Base-by-base conservation (phyloP, 352 stramenopile species). In the Globisporangium perplexum region DNA sequence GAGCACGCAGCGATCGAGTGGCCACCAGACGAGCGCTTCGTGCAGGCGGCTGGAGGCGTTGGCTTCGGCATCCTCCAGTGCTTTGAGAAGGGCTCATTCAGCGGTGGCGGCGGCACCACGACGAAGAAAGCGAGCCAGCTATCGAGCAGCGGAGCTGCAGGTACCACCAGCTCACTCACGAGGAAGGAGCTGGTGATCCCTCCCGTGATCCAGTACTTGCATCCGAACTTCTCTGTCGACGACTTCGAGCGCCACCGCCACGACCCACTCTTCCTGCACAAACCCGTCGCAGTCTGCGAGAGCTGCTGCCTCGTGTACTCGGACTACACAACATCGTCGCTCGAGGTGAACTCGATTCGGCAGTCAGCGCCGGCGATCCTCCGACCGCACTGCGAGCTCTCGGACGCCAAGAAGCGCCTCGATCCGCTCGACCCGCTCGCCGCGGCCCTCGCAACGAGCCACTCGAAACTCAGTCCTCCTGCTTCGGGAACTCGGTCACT, bases 211-310 rank as follows among this genome's bases (percentile, higher is more conserved):
- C 73, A 88, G 49, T 90, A 83, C 24, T 59, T 97, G 6, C 90
- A 98, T 57, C 92, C 91, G 18, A 90, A 74, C 15, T 77, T 98
- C 33, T 66, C 69, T 0, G 63, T 73, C 2, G 72, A 87, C 22
- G 90, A 95, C 30, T 98, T 98, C 68, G 62, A 73, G 28, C 74
- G 85, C 43, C 96, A 98, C 54, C 83, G 86, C 12, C 67, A 76
- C 51, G 95, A 98, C 54, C 90, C 94, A 17, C 86, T 98, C 24
- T 98, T 98, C 60, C 63, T 98, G 7, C 93, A 97, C 65, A 98
- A 98, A 66, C 86, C 77, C 4, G 85, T 91, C 5, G 65, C 71
- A 2, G 83, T 98, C 0, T 98, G 95, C 46, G 93, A 98, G 55
- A 66, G 63, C 31, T 98, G 93, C 65, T 98, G 86, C 50, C 72